These are phyloP conservation scores for Colletotrichum godetiae DNA, from an alignment of 2,329 filamentous ascomycete species.

Conservation along the genomic window DNA sequence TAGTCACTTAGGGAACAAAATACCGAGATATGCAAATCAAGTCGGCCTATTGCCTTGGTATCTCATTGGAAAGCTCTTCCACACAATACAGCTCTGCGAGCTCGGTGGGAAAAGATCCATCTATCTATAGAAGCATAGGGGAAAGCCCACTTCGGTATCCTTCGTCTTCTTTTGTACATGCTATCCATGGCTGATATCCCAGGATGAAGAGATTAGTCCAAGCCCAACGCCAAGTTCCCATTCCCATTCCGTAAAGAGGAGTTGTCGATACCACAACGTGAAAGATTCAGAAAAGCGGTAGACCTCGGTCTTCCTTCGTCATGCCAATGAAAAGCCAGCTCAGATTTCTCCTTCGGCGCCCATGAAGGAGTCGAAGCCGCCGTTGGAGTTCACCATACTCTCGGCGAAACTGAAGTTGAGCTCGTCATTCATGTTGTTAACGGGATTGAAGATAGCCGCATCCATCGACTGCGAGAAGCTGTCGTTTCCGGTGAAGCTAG, in stretches of 20 bases:
- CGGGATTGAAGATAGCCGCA: neutral
- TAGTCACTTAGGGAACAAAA: neutral
- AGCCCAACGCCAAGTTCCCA: conserved; percentile 20
- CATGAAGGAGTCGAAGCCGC: conserved; percentile 35
- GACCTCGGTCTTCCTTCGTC: neutral
- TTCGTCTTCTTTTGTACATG: conserved; percentile 23
- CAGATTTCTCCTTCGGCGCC: conserved; percentile 52
- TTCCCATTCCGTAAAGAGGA: neutral
- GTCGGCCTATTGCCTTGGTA: conserved; percentile 26
- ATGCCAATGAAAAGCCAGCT: neutral
- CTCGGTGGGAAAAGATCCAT: conserved; percentile 2
- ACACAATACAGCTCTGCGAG: conserved; percentile 10
- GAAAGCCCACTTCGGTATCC: conserved; percentile 1
- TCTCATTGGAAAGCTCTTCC: conserved; percentile 11
- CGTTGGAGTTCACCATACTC: conserved; percentile 1
- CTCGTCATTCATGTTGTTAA: neutral
- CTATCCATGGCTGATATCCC: neutral
- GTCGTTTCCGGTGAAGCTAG: neutral
- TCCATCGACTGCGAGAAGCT: conserved; percentile 19
- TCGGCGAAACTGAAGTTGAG: conserved; percentile 23
- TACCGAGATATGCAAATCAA: neutral
- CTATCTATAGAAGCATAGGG: conserved; percentile 13
- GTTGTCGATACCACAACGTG: neutral
- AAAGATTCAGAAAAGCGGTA: neutral
- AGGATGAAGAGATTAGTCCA: neutral